These are phyloP conservation scores for Linum lewisii DNA, from an alignment of 345 rosid species.

Conservation along the genomic window DNA sequence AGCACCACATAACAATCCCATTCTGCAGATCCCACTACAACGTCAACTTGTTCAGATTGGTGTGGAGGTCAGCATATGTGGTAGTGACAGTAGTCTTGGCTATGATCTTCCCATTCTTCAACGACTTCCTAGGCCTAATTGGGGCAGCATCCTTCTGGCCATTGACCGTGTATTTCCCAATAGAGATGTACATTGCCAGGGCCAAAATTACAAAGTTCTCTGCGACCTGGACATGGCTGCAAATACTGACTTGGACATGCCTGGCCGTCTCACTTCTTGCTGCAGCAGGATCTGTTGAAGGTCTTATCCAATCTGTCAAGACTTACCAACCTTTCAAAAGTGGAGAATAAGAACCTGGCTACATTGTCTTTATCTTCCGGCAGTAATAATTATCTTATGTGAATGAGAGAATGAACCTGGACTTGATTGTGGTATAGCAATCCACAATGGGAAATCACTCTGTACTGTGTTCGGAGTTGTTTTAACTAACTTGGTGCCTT, in stretches of 20 bases:
- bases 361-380: not conserved
- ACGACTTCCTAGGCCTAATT: conserved; percentile 60
- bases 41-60: conserved; percentile 50
- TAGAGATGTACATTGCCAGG: conserved; percentile 70
- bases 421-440: not conserved
- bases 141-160: conserved; percentile 87
- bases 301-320: conserved; percentile 43
- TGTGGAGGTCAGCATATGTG: conserved; percentile 71
- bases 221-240: conserved; percentile 54
- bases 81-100: conserved; percentile 51
- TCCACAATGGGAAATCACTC: no score
- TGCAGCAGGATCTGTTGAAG: conserved; percentile 67
- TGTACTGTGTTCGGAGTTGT: no score
- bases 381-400: not conserved
- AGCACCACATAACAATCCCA: conserved; percentile 33
- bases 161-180: conserved; percentile 71
- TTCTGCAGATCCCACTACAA: conserved; percentile 26
- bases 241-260: conserved; percentile 44
- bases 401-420: not conserved
- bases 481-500: no score
- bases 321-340: conserved; percentile 56
- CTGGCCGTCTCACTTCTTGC: conserved; percentile 53
- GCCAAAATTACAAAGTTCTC: conserved; percentile 41
- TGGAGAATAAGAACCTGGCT: not conserved
- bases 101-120: conserved; percentile 90